Conservation (phyloP, 2,329 filamentous ascomycete species). For the Alternaria angustiovoidea region DNA sequence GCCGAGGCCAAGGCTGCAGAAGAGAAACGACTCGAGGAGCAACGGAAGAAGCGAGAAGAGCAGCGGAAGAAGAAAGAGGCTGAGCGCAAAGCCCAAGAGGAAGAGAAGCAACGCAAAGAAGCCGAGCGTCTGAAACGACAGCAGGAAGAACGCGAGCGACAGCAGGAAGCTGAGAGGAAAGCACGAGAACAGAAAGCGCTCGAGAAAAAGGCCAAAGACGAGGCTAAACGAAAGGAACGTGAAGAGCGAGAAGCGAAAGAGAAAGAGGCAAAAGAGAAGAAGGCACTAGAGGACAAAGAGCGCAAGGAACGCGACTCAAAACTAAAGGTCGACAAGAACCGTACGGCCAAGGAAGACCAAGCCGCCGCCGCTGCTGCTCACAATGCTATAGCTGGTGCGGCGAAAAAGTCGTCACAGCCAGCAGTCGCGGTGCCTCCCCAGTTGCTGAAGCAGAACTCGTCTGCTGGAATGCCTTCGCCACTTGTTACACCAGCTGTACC, state of each 20-base stretch:
- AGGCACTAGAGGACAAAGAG: slow-evolving; percentile 64
- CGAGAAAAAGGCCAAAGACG: slow-evolving; percentile 78
- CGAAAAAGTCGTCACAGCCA: slow-evolving; percentile 50
- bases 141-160: slow-evolving; percentile 84
- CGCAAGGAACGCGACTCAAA: slow-evolving; percentile 69
- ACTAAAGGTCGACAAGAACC: slow-evolving; percentile 54
- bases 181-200: slow-evolving; percentile 79
- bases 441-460: slow-evolving; percentile 61
- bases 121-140: slow-evolving; percentile 80
- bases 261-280: slow-evolving; percentile 76
- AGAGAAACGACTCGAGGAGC: slow-evolving; percentile 80
- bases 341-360: slow-evolving; percentile 53
- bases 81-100: slow-evolving; percentile 88
- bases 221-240: slow-evolving; percentile 79
- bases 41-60: slow-evolving; percentile 83
- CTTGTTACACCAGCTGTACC: slow-evolving; percentile 83
- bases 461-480: slow-evolving; percentile 72
- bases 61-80: slow-evolving; percentile 90
- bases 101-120: slow-evolving; percentile 84
- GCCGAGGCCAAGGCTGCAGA: slow-evolving; percentile 78
- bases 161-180: slow-evolving; percentile 86
- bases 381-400: slow-evolving; percentile 32
- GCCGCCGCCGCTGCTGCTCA: slow-evolving; percentile 42
- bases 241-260: slow-evolving; percentile 70
- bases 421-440: slow-evolving; percentile 62